Evolutionary conservation across 2,329 filamentous ascomycete genomes (phyloP).

Genomic region (Ascochyta pisi): DNA sequence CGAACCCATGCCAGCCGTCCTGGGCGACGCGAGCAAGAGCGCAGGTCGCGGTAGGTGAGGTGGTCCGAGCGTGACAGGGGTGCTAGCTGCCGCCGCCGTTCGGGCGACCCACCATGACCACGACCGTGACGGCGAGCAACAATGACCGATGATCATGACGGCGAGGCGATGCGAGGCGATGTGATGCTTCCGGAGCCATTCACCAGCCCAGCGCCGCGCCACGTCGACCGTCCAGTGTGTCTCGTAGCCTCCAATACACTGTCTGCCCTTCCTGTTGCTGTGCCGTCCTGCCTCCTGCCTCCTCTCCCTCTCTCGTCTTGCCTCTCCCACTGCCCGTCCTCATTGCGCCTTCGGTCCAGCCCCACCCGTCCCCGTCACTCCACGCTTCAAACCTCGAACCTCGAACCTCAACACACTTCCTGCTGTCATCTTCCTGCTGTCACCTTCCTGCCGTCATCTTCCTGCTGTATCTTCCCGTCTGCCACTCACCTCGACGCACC

Average conservation of each 20-base stretch:
- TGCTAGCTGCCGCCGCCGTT: constrained; percentile 10
- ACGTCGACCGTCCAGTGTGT: constrained; percentile 15
- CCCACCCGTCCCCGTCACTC: no score
- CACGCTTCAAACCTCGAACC: neutral
- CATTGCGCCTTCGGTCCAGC: no score
- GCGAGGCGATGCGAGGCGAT: no score
- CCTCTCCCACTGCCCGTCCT: no score
- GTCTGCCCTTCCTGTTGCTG: neutral
- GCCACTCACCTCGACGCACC: neutral
- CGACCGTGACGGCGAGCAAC: no score
- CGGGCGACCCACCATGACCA: constrained; percentile 11
- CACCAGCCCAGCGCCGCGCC: constrained; percentile 22
- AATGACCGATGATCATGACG: no score
- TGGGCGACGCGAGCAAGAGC: constrained; percentile 23
- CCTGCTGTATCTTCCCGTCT: no score
- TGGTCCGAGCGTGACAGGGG: constrained; percentile 3
- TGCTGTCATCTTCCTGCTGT: no score
- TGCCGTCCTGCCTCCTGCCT: no score
- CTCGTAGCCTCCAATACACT: constrained; percentile 5
- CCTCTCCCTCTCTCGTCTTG: no score
- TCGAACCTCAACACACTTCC: neutral
- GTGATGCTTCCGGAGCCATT: constrained; percentile 31
- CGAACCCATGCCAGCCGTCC: neutral
- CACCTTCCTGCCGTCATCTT: no score
- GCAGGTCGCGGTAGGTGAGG: constrained; percentile 22